A percentile compares a stretch with the other conserved stretches of the same genome.
These are phyloP conservation scores for Phylloporus rhodoxanthus DNA, from an alignment of 768 basidiomycete genomes.

Conservation along the genomic window DNA sequence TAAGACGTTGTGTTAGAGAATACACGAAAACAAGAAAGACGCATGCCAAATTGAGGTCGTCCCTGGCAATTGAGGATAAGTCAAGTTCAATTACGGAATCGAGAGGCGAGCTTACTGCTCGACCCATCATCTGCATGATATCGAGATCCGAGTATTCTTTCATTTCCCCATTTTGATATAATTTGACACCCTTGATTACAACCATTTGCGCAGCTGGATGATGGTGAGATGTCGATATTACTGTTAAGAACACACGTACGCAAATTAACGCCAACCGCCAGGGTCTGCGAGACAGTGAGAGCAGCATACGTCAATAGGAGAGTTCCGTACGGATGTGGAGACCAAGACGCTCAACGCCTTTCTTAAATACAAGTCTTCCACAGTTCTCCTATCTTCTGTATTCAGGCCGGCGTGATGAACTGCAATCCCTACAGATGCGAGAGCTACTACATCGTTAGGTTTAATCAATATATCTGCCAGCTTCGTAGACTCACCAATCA, in stretches of 20 bases:
- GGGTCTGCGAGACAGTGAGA: slow-evolving; percentile 50
- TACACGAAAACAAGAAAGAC: background rate
- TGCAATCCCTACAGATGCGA: slow-evolving; percentile 73
- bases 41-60: slow-evolving; percentile 80
- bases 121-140: slow-evolving; percentile 93
- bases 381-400: slow-evolving; percentile 61
- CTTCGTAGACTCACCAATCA: slow-evolving; percentile 36
- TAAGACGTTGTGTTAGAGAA: slow-evolving; percentile 22
- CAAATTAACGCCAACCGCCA: slow-evolving; percentile 94
- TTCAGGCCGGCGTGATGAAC: slow-evolving; percentile 89
- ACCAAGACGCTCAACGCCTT: slow-evolving; percentile 63
- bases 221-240: background rate
- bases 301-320: background rate
- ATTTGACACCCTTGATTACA: slow-evolving; percentile 84
- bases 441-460: slow-evolving; percentile 35
- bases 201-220: slow-evolving; percentile 82
- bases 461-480: background rate
- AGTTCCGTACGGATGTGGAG: slow-evolving; percentile 68
- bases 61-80: slow-evolving; percentile 42
- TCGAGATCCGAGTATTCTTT: slow-evolving; percentile 90
- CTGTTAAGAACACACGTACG: slow-evolving; percentile 44
- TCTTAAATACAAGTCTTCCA: slow-evolving; percentile 68
- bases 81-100: background rate
- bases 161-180: slow-evolving; percentile 63
- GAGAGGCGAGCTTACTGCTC: slow-evolving; percentile 54